Base-by-base conservation (phyloP, 2,329 filamentous ascomycete genomes). In the Trichophyton benhamiae region DNA sequence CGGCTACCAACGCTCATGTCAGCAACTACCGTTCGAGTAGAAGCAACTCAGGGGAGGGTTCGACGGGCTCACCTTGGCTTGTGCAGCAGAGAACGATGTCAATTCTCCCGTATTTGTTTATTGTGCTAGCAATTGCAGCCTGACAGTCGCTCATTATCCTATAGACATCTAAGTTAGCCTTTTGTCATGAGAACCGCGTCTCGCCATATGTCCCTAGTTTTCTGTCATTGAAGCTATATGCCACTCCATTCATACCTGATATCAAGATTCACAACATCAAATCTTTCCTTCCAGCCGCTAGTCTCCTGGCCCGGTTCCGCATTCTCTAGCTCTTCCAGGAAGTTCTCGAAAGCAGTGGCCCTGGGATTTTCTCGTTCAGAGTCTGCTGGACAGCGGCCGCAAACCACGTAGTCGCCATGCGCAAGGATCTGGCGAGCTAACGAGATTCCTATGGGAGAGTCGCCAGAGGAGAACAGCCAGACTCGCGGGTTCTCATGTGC, bases 41-140 rank as follows among this genome's bases (percentile, higher is more conserved):
- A 15, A 46, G 9, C 49, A 9, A 44, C 11, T 25, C 20, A 38
- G 42, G 42, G 2, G 33, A 1, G 38, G 20, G 42, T 69, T 59
- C 17, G 5, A 20, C 67, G 53, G 22, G 58, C 15, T 30, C 78
- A 89, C 87, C 86, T 81, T 96, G 89, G 63, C 87, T 94, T 61
- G 88, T 88, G 76, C 90, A 95, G 73, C 90, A 96, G 44, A 97
- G 80, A 63, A 97, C 73, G 62, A 97, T 91, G 74, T 99, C 94
- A 60, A 97, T 85, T 46, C 87, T 83, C 7, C 89, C 89, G 76
- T 96, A 97, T 0, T 86, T 81, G 66, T 87, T 83, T 17, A 96
- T 84, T 25, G 91, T 89, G 73, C 96, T 88, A 46, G 92, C 91
- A 60, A 97, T 81, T 36, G 91, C 90, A 59, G 90, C 87, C 69